These are phyloP conservation scores for Aspergillus haitiensis DNA, from an alignment of 495 filamentous ascomycete species.

Conservation along the genomic window DNA sequence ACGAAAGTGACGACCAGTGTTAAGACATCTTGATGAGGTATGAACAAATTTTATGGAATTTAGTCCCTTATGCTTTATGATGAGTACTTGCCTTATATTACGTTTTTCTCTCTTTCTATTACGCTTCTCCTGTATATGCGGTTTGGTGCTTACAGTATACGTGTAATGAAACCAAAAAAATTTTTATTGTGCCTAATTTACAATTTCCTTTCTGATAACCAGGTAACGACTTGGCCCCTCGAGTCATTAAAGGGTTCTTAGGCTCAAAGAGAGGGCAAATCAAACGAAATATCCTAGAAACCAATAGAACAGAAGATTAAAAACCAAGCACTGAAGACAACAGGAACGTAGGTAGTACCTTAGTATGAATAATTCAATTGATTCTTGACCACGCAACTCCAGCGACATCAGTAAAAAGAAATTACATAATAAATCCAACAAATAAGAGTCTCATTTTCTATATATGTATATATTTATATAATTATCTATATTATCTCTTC, in stretches of 20 bases:
- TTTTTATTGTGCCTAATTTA: not conserved
- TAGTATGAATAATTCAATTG: not conserved
- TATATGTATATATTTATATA: too few relatives aligned
- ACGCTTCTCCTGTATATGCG: not conserved
- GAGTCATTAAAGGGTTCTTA: too few relatives aligned
- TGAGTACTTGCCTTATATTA: not conserved
- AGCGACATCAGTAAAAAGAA: slow-evolving; percentile 4
- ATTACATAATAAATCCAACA: not conserved
- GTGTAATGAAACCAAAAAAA: slow-evolving; percentile 3
- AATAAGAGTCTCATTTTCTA: not conserved
- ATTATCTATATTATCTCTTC: too few relatives aligned
- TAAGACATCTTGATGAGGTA: not conserved
- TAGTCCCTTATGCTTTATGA: not conserved
- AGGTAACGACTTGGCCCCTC: too few relatives aligned
- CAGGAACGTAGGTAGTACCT: not conserved
- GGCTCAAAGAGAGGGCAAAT: not conserved
- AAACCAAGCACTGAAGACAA: too few relatives aligned
- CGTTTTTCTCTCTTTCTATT: not conserved
- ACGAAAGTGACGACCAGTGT: too few relatives aligned
- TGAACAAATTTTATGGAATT: not conserved
- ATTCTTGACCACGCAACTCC: slow-evolving; percentile 13
- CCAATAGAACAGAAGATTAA: too few relatives aligned
- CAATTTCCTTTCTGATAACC: too few relatives aligned
- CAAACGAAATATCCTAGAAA: not conserved
- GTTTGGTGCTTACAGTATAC: not conserved